Percentiles rank a stretch among this genome's conserved stretches.
These are phyloP conservation scores for Ascocoryne sarcoides DNA, from an alignment of 2,329 filamentous ascomycete genomes.

Conservation along the genomic window DNA sequence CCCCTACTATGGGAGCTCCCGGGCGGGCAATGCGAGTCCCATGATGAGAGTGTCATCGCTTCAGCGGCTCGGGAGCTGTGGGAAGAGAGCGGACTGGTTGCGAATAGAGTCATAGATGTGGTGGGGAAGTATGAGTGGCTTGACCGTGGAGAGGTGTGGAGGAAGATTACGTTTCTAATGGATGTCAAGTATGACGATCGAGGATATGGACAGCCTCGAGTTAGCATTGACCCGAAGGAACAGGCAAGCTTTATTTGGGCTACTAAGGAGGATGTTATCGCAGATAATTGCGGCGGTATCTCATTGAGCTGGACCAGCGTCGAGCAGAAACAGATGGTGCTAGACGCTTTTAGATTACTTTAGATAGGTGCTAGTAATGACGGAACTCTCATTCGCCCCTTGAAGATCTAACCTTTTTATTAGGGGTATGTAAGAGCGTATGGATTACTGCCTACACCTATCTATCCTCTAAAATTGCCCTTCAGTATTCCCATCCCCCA, in stretches of 20 bases:
- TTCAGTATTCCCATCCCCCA: constrained; percentile 93
- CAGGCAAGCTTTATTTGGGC: background rate
- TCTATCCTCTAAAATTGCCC: constrained; percentile 49
- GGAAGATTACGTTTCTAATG: background rate
- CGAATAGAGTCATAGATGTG: background rate
- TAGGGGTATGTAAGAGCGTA: too few relatives aligned
- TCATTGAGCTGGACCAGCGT: background rate
- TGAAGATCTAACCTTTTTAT: too few relatives aligned
- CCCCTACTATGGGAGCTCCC: background rate
- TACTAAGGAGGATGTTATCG: background rate
- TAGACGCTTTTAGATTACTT: background rate
- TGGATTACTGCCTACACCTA: too few relatives aligned
- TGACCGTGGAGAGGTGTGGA: background rate
- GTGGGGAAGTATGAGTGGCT: background rate
- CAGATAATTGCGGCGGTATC: background rate
- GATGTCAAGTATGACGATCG: background rate
- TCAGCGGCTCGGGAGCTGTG: background rate
- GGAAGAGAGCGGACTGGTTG: background rate
- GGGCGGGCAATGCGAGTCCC: background rate
- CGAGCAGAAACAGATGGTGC: background rate
- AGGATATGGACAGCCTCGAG: background rate
- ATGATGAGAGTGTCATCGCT: background rate
- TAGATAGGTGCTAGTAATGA: background rate
- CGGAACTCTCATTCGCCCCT: background rate
- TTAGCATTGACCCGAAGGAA: background rate